phyloP scores from a whole-genome alignment of 352 stramenopile species.

The Globisporangium perplexum region DNA sequence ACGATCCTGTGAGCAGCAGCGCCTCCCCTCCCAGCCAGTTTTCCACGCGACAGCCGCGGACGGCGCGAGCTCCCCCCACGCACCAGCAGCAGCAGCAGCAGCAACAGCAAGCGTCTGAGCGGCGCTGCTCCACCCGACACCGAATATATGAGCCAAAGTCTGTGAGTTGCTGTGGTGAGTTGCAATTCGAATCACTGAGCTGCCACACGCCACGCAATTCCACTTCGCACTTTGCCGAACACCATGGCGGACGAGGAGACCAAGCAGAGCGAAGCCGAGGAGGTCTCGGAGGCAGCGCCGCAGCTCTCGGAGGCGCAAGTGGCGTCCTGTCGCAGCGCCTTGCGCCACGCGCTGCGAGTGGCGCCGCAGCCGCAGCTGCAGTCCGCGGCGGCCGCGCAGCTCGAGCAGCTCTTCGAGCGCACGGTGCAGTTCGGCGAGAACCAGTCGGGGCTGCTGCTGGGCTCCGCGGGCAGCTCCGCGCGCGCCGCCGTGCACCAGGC shows the following conservation, averaged over 20 bases:
- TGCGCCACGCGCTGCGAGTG: slow-evolving; percentile 32
- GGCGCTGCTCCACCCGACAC: too few species aligned
- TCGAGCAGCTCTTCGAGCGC: slow-evolving; percentile 62
- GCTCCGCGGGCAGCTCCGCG: slow-evolving; percentile 37
- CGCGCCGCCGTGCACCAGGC: slow-evolving; percentile 46
- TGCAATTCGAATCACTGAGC: too few species aligned
- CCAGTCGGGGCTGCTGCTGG: slow-evolving; percentile 71
- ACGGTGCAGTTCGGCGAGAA: slow-evolving; percentile 69
- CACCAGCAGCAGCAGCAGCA: not conserved
- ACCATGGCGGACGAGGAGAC: slow-evolving; percentile 3
- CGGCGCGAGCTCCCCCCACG: too few species aligned
- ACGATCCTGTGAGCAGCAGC: slow-evolving; percentile 38
- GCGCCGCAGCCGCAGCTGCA: not conserved
- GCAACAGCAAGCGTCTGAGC: not conserved
- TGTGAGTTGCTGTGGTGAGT: too few species aligned
- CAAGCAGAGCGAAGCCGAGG: slow-evolving; percentile 7
- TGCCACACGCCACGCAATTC: too few species aligned
- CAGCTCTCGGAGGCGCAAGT: slow-evolving; percentile 22
- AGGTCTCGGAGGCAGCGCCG: not conserved
- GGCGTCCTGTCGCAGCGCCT: slow-evolving; percentile 24
- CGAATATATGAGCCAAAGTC: not conserved
- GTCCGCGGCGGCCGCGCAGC: slow-evolving; percentile 21
- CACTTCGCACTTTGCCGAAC: too few species aligned
- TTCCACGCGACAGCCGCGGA: not conserved
- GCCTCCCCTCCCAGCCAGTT: not conserved